Percentiles rank a stretch among this genome's conserved stretches.
Evolutionary conservation across 2,329 filamentous ascomycete genomes (phyloP).

Genomic region (Phialemoniopsis sp.): DNA sequence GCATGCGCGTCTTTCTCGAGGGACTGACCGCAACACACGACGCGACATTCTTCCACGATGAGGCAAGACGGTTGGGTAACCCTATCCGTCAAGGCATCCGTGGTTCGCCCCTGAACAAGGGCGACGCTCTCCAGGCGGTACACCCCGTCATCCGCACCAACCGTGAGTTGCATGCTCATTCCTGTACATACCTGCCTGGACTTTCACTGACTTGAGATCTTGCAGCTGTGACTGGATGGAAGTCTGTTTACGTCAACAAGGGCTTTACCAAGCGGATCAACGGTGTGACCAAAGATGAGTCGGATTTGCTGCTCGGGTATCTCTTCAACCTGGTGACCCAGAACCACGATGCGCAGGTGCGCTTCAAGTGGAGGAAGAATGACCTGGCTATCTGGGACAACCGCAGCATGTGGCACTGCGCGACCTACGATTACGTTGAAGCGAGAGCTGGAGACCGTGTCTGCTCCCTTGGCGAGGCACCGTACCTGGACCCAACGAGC

Average conservation of each 20-base stretch:
- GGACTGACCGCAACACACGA: constrained; percentile 44
- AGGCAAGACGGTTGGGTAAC: constrained; percentile 39
- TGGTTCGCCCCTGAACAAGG: constrained; percentile 55
- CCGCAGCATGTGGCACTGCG: constrained; percentile 42
- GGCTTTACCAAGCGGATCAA: constrained; percentile 52
- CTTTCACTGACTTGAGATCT: no score
- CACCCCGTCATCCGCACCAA: constrained; percentile 57
- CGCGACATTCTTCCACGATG: constrained; percentile 44
- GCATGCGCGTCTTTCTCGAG: constrained; percentile 24
- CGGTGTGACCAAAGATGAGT: constrained; percentile 49
- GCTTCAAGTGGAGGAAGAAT: constrained; percentile 48
- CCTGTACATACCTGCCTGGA: no score
- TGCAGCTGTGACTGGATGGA: constrained; percentile 52
- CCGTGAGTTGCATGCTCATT: no score
- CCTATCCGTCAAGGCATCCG: constrained; percentile 24
- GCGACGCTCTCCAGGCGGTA: constrained; percentile 41
- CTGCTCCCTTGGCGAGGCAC: constrained; percentile 35
- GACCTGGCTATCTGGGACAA: constrained; percentile 66
- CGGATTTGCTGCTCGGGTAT: constrained; percentile 43
- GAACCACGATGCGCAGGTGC: constrained; percentile 55
- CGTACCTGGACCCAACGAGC: constrained; percentile 32
- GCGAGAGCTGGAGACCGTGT: constrained; percentile 36
- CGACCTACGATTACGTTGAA: constrained; percentile 56
- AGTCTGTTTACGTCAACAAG: constrained; percentile 45
- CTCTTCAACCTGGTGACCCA: constrained; percentile 42